phyloP scores from a whole-genome alignment of 306 rosid species.

The Trichosanthes truncata region DNA sequence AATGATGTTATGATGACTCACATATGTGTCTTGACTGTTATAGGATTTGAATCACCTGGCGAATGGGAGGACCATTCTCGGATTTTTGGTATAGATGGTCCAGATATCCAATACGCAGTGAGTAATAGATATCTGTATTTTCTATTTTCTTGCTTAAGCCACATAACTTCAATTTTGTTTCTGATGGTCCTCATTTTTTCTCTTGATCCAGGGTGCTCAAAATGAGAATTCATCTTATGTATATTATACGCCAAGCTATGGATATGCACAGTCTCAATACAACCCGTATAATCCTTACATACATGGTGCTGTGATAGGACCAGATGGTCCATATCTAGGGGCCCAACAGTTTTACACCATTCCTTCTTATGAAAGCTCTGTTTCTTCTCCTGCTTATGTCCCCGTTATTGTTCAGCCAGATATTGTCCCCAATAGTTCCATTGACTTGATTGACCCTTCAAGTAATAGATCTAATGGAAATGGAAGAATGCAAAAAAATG shows the following conservation, averaged over 20 bases:
- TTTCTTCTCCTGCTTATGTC: conserved; percentile 50
- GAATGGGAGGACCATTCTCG: conserved; percentile 90
- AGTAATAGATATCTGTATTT: conserved; percentile 13
- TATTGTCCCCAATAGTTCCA: conserved; percentile 39
- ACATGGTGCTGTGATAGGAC: conserved; percentile 86
- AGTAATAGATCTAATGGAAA: conserved; percentile 53
- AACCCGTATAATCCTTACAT: conserved; percentile 96
- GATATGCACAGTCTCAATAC: conserved; percentile 94
- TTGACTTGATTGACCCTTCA: conserved; percentile 39
- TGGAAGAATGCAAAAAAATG: conserved; percentile 53
- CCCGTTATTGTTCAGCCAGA: conserved; percentile 66
- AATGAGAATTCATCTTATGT: conserved; percentile 73
- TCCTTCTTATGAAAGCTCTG: conserved; percentile 56
- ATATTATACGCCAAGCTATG: conserved; percentile 77
- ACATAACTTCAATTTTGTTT: not conserved
- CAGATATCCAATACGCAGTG: conserved; percentile 59
- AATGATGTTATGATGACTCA: conserved; percentile 10
- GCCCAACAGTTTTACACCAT: conserved; percentile 56
- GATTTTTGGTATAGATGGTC: conserved; percentile 77
- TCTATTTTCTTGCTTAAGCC: not conserved
- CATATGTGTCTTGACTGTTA: conserved; percentile 7
- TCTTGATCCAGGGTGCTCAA: conserved; percentile 59
- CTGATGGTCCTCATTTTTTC: conserved; percentile 8
- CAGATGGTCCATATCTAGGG: conserved; percentile 56
- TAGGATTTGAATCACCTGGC: conserved; percentile 78